Evolutionary conservation across 2,329 filamentous ascomycete genomes (phyloP).

Genomic region (Golovinomyces cichoracearum): DNA sequence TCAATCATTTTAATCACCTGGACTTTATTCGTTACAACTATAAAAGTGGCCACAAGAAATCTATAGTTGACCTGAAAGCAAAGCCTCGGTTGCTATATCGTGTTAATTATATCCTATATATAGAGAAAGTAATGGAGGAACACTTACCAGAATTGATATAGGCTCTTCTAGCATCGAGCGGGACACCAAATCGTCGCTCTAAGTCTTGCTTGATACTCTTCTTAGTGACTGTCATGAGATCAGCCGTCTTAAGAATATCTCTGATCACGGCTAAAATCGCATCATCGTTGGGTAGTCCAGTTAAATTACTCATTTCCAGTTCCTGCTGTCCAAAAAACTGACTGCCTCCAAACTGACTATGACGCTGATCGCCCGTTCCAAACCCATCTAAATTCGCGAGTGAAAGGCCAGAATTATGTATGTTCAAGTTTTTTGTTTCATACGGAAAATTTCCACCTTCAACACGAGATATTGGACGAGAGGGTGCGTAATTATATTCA

Average conservation of each 20-base stretch:
- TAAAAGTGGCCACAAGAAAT: background rate
- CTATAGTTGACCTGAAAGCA: conserved; percentile 51
- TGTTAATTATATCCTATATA: conserved; percentile 13
- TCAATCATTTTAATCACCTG: too few relatives aligned
- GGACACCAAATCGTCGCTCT: conserved; percentile 68
- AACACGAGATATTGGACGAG: conserved; percentile 22
- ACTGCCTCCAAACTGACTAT: conserved; percentile 15
- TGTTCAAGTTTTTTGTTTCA: conserved; percentile 13
- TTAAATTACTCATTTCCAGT: conserved; percentile 46
- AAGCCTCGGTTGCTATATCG: conserved; percentile 42
- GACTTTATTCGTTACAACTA: too few relatives aligned
- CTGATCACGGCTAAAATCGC: conserved; percentile 78
- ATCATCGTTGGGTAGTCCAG: conserved; percentile 60
- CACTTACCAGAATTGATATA: conserved; percentile 81
- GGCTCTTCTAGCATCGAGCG: conserved; percentile 61
- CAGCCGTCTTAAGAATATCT: conserved; percentile 70
- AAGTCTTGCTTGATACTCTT: conserved; percentile 90
- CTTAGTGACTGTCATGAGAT: conserved; percentile 96
- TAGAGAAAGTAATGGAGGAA: background rate
- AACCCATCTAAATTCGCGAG: conserved; percentile 44
- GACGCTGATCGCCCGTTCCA: conserved; percentile 20
- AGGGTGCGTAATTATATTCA: conserved; percentile 41
- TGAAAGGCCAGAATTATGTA: conserved; percentile 41
- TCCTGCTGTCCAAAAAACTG: conserved; percentile 36
- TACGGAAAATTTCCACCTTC: conserved; percentile 10